Conservation (phyloP, 306 rosid species). For the Vigna angularis region DNA sequence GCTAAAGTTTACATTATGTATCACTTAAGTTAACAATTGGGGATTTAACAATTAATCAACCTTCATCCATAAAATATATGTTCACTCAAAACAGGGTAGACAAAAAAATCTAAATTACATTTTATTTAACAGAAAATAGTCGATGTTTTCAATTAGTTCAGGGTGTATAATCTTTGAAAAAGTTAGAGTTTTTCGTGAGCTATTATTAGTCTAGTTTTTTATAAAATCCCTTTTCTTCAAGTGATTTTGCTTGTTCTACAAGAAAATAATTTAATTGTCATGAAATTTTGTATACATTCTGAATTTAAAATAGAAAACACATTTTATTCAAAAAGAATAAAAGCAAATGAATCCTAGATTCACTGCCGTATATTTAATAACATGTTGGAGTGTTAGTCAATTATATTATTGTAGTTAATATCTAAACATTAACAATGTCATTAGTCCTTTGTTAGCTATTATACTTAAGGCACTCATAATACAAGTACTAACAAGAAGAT, state of each 20-base stretch:
- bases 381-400: background rate
- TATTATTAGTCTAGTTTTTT: background rate
- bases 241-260: background rate
- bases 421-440: background rate
- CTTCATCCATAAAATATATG: background rate
- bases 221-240: background rate
- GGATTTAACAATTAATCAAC: background rate
- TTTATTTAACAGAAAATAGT: background rate
- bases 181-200: background rate
- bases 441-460: background rate
- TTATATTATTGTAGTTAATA: conserved; percentile 2
- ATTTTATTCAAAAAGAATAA: background rate
- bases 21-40: background rate
- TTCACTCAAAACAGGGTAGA: background rate
- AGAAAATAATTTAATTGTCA: background rate
- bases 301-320: background rate
- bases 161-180: background rate
- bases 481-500: background rate
- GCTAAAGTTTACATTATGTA: background rate
- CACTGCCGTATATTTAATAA: background rate
- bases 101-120: background rate
- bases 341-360: background rate
- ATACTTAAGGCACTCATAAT: background rate
- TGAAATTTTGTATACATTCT: background rate
- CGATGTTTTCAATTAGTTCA: background rate